Conservation (phyloP, 768 basidiomycete genomes). For the Gelatoporia subvermispora region DNA sequence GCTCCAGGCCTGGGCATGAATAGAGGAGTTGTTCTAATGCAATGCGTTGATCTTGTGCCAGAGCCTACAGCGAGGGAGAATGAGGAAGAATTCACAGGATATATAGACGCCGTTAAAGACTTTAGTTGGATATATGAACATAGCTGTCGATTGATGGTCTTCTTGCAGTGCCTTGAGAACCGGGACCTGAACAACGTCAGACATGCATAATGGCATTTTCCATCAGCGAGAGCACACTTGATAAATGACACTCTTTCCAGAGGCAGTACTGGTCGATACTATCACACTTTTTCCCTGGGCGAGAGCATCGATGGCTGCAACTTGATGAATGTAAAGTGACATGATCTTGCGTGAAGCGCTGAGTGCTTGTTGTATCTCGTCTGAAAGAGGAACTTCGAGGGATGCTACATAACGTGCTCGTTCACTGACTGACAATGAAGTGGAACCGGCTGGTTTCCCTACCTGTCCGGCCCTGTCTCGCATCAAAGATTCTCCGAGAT, state of each 20-base stretch:
- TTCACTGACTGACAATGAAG: background rate
- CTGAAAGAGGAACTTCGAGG: conserved; percentile 56
- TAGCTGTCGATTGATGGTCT: conserved; percentile 57
- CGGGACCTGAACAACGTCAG: conserved; percentile 49
- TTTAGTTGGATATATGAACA: conserved; percentile 90
- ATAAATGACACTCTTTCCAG: conserved; percentile 85
- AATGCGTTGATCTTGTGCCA: conserved; percentile 82
- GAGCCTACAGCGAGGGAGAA: conserved; percentile 42
- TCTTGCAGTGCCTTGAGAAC: conserved; percentile 61
- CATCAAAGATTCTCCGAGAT: conserved; percentile 47
- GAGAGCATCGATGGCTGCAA: conserved; percentile 63
- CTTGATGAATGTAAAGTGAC: conserved; percentile 66
- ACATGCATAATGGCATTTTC: background rate
- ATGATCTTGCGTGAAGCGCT: conserved; percentile 53
- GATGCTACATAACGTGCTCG: conserved; percentile 29
- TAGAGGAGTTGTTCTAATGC: conserved; percentile 65
- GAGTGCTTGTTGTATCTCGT: conserved; percentile 51
- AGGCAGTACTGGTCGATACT: conserved; percentile 87
- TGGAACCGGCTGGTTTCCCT: conserved; percentile 2
- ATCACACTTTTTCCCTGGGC: conserved; percentile 63
- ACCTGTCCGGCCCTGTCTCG: conserved; percentile 52
- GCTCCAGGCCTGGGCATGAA: conserved; percentile 56
- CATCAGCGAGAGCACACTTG: conserved; percentile 44
- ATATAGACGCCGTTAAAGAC: conserved; percentile 28
- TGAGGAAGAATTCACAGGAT: background rate